Evolutionary conservation across 495 filamentous ascomycete genomes (phyloP), one percentile per base, ranked within the genome.

Genomic region (Tuber calosporum): DNA sequence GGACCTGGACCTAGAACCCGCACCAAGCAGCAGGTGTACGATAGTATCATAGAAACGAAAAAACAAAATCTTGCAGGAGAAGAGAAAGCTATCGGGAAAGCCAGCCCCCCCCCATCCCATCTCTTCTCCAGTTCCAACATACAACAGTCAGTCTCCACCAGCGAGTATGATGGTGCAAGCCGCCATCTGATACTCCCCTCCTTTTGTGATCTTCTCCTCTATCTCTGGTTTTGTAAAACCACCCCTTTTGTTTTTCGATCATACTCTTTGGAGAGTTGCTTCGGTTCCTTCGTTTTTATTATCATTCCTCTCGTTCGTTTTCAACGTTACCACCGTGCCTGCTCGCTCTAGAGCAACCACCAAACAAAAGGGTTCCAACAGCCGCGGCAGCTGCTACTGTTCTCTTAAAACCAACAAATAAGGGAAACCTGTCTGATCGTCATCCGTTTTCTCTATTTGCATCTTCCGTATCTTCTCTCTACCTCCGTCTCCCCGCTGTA

Each of bases 91-190:
- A 34, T 62, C 53, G 13, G 1, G 53, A 26, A 17, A 34, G 53
- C 53, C 26, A 62, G 53, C 53, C 26, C 26, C 53, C 15, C 13
- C 26, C 53, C 13, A 34, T 15, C 1, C 5, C 53, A 17, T 62
- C 53, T 62, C n/a, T 30, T 11, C 48, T 58, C 0, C 48, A 26
- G 30, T 34, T 62, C 13, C 53, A 62, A 62, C 26, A 34, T 17
- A 62, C 53, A 67, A 30, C 69, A 36, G 66, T n/a, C 22, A 37
- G n/a, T 62, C 58, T 53, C 69, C 43, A 67, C 30, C 48, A 69
- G 67, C 42, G 70, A 74, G 76, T 67, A 78, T 78, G 76, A 62
- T 78, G 76, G 73, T 78, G 75, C 76, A 77, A 69, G 74, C 43
- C 70, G 67, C 53, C 68, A 68, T 74, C 76, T 77, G 68, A 77